Base-by-base conservation (phyloP, 2,329 filamentous ascomycete genomes). In the Chaetothyriales sp. region DNA sequence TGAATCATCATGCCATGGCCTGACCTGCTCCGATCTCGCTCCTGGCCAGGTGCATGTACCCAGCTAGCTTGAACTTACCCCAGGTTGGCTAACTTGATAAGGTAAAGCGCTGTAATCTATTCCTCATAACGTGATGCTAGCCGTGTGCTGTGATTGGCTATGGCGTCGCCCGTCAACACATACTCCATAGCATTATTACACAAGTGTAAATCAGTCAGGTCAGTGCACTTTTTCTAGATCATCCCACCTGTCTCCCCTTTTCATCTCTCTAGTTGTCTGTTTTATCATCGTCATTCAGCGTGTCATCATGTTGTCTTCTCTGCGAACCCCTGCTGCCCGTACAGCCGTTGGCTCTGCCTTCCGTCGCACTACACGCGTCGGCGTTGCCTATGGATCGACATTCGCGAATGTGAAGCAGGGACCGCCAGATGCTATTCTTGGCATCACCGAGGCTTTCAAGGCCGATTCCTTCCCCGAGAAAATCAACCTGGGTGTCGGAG, bases 401-500 rank as follows among this genome's bases (percentile, higher is more conserved):
- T 96, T 90, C 89, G 80, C 86, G 65, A 84, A 85, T 64, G 87
- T 96, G 51, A 83, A 86, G 60, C 86, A 95, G 73, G 90, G 90
- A 58, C 90, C 90, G 78, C 89, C 90, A 66, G 66, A 68, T 62
- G 71, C 70, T 26, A 73, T 73, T 59, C 65, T 73, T 55, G 72
- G 72, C 64, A 72, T 98, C 73, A 96, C 92, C 57, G 92, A 98
- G 75, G 92, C 92, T 55, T 98, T 92, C 84, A 98, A 96, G 79
- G 89, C 89, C 70, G 92, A 98, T 69, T 78, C 76, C 64, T 90
- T 93, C 71, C 74, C 80, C 57, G 81, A 95, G 75, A 98, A 96
- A 81, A 96, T 98, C 77, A 96, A 96, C 76, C 76, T 98, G 55
- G 92, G 89, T 73, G 92, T 96, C 60, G 92, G 92, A 65, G 92